Conservation (phyloP, 495 filamentous ascomycete genomes). For the Penicillium coprophilum region DNA sequence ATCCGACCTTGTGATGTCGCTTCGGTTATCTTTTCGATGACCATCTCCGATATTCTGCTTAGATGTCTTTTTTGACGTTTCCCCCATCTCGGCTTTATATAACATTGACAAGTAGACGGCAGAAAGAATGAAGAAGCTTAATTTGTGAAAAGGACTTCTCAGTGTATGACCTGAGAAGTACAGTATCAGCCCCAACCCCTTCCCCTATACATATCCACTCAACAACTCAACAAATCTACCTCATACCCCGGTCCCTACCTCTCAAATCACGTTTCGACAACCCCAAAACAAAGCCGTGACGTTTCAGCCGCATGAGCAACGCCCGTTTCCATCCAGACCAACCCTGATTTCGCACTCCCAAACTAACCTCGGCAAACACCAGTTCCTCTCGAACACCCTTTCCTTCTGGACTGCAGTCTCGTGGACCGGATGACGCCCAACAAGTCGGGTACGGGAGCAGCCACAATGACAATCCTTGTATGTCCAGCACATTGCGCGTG, state of each 20-base stretch:
- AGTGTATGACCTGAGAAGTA: not conserved
- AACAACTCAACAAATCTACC: not conserved
- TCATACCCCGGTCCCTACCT: not conserved
- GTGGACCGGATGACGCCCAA: conserved; percentile 12
- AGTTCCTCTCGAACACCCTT: conserved; percentile 1
- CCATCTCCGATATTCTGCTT: too few species aligned
- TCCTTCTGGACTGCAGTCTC: conserved; percentile 13
- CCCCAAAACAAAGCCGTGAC: conserved; percentile 1
- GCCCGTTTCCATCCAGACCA: conserved; percentile 9
- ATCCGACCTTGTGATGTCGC: too few species aligned
- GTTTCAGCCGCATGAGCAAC: conserved; percentile 10
- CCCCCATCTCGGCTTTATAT: too few species aligned
- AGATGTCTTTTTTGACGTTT: too few species aligned
- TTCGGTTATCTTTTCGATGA: too few species aligned
- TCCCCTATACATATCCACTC: not conserved
- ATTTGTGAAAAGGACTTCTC: too few species aligned
- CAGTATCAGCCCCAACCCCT: not conserved
- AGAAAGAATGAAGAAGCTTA: too few species aligned
- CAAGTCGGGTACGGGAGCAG: conserved; percentile 7
- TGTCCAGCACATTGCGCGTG: not conserved
- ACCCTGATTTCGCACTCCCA: not conserved
- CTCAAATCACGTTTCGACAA: not conserved
- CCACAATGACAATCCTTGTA: conserved; percentile 5
- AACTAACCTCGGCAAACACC: conserved; percentile 9
- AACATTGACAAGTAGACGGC: too few species aligned